phyloP scores from a whole-genome alignment of 2,329 filamentous ascomycete genomes.

The Endoconidiophora polonica region DNA sequence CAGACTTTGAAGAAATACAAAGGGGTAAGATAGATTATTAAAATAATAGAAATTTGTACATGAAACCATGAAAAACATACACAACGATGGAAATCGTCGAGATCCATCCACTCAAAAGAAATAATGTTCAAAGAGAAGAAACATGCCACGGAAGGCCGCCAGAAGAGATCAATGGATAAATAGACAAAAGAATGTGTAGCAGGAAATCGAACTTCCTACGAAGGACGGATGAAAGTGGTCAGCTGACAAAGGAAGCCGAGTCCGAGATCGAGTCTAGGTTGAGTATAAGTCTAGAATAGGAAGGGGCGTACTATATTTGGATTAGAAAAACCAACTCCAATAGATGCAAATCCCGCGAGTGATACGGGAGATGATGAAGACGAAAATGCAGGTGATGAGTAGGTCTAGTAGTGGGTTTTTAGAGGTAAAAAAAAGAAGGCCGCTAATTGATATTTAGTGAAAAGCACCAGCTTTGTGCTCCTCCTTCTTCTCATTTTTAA shows the following conservation, averaged over 20 bases:
- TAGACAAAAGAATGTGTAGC: background rate
- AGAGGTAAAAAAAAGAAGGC: background rate
- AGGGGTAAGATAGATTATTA: background rate
- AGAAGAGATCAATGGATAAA: background rate
- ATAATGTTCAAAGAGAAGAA: background rate
- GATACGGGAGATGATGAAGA: too few relatives aligned
- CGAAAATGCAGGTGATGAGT: background rate
- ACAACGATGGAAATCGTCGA: background rate
- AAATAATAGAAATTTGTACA: constrained; percentile 1
- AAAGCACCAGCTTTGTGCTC: background rate
- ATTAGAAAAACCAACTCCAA: background rate
- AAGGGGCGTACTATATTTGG: background rate
- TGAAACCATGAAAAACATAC: constrained; percentile 4
- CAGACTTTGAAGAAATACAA: too few relatives aligned
- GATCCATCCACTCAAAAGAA: background rate
- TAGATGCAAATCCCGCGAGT: background rate
- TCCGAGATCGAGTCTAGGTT: background rate
- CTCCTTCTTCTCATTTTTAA: constrained; percentile 6
- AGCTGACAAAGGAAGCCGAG: background rate
- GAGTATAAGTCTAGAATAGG: too few relatives aligned
- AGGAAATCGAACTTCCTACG: too few relatives aligned
- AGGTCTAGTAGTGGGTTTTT: too few relatives aligned
- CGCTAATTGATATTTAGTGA: background rate
- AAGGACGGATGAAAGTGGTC: background rate
- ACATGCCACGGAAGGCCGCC: background rate